Conservation (phyloP, 306 rosid species). For the Nissolia schottii region DNA sequence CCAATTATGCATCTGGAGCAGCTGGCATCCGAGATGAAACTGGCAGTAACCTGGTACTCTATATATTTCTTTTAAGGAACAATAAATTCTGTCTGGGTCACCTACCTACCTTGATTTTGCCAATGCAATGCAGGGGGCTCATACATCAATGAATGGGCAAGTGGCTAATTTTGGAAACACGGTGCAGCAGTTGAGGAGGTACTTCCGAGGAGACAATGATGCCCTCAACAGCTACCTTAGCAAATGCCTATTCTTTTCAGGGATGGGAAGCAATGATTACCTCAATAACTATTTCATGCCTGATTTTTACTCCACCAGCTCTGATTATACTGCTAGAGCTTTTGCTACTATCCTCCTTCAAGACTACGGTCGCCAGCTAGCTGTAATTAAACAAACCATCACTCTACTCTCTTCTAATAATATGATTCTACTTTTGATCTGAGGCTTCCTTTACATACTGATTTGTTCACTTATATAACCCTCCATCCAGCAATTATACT, state of each 20-base stretch:
- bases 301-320: conserved; percentile 57
- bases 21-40: conserved; percentile 86
- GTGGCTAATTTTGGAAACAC: conserved; percentile 55
- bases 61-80: too few relatives aligned
- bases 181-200: conserved; percentile 54
- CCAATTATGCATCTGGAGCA: conserved; percentile 85
- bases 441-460: background rate
- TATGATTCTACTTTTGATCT: background rate
- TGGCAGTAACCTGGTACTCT: conserved; percentile 80
- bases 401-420: too few relatives aligned
- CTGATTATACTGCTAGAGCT: conserved; percentile 50
- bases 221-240: conserved; percentile 46
- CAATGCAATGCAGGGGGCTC: conserved; percentile 58
- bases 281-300: conserved; percentile 90
- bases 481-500: conserved; percentile 60
- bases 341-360: conserved; percentile 62
- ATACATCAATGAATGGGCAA: conserved; percentile 67
- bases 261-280: conserved; percentile 94
- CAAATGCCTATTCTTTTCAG: conserved; percentile 71
- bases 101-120: background rate
- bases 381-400: too few relatives aligned
- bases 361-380: conserved; percentile 61
- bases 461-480: background rate
- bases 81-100: background rate
- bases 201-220: conserved; percentile 60